Evolutionary conservation across 2,329 filamentous ascomycete species (phyloP).

Genomic region (Sclerotinia sclerotiorum): DNA sequence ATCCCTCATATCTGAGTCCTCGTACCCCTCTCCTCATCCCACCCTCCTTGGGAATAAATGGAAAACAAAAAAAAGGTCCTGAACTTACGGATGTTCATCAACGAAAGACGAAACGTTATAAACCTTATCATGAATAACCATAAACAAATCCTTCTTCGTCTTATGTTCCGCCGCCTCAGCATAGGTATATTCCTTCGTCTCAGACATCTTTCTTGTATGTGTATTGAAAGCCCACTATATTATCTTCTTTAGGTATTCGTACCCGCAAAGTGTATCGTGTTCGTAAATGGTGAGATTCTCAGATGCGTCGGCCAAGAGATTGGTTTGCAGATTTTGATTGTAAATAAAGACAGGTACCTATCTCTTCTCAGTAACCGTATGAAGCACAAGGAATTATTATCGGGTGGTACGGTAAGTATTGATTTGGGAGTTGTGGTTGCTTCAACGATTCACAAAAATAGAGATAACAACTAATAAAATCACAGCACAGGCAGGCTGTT

Average conservation of each 20-base stretch:
- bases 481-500: neutral
- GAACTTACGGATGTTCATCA: conserved; percentile 87
- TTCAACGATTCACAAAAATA: conserved; percentile 5
- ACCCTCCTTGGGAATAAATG: neutral
- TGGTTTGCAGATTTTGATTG: neutral
- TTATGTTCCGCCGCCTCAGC: conserved; percentile 82
- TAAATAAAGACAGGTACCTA: neutral
- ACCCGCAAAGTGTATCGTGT: neutral
- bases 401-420: neutral
- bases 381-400: neutral
- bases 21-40: neutral
- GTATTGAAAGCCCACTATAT: neutral
- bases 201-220: conserved; percentile 37
- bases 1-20: neutral
- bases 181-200: conserved; percentile 63
- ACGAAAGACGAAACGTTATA: conserved; percentile 88
- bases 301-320: neutral
- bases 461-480: conserved; percentile 14
- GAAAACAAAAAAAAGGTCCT: conserved; percentile 12
- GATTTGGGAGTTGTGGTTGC: neutral
- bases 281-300: neutral
- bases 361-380: neutral
- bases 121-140: conserved; percentile 95
- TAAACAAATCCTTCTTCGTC: conserved; percentile 89
- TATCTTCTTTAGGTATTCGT: neutral